phyloP scores from a whole-genome alignment of 129 eudicot genomes.

The Flaveria trinervia region DNA sequence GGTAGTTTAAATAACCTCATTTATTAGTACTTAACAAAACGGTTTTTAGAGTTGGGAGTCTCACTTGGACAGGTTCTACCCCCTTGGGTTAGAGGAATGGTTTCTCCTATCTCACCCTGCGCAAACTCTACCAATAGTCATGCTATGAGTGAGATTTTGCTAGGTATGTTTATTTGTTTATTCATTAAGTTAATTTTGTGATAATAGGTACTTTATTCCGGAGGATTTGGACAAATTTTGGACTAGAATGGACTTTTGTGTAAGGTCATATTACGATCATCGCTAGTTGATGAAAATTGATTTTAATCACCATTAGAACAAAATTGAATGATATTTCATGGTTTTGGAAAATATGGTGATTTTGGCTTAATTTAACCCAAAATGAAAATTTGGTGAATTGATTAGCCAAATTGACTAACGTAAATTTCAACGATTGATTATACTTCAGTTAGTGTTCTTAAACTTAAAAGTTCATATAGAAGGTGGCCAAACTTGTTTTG shows the following conservation, averaged over 20 bases:
- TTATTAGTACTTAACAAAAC: no score
- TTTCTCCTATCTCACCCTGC: no score
- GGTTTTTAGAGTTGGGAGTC: no score
- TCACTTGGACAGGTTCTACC: no score
- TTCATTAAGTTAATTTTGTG: neutral
- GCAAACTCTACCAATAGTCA: no score
- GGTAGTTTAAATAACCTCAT: no score
- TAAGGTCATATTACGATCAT: no score
- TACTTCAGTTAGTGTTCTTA: neutral
- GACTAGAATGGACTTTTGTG: no score
- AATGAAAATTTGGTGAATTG: neutral
- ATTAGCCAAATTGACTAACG: neutral
- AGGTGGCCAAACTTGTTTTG: neutral
- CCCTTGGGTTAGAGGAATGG: no score
- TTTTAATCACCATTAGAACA: no score
- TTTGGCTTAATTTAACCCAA: neutral
- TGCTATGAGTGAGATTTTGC: no score
- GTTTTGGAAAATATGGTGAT: slow-evolving; percentile 5
- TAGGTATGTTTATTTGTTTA: neutral
- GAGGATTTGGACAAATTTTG: neutral
- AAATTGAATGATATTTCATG: neutral
- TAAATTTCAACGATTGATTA: neutral
- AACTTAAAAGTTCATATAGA: neutral
- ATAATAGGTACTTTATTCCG: neutral
- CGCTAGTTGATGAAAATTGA: no score